phyloP scores from a whole-genome alignment of 2,329 filamentous ascomycete species.

The Dryadomyces sulphureus region DNA sequence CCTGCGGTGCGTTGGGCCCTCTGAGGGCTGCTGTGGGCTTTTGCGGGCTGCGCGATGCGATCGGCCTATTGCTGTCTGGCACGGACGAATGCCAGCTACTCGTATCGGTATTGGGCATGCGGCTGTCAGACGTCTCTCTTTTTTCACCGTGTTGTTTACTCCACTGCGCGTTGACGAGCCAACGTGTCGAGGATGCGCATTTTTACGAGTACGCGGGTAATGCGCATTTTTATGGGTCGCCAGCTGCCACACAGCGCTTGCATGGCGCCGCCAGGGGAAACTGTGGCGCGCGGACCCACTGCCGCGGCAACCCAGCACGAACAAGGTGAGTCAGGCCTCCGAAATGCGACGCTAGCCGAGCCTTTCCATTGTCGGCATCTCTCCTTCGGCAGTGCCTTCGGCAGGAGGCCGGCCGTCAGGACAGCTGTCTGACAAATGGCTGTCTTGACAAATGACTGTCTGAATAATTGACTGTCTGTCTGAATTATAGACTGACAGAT shows the following conservation, averaged over 20 bases:
- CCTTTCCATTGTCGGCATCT: neutral
- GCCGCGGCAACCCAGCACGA: neutral
- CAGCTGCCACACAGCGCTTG: neutral
- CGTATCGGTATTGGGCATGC: neutral
- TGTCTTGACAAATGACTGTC: too few species aligned
- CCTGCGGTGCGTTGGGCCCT: neutral
- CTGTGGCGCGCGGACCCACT: neutral
- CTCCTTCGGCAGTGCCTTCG: too few species aligned
- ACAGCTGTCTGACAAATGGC: too few species aligned
- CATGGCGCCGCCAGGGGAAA: neutral
- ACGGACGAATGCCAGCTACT: neutral
- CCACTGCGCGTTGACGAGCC: constrained; percentile 9
- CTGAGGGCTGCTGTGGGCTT: neutral
- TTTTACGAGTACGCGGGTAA: too few species aligned
- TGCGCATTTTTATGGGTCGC: too few species aligned
- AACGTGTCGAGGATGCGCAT: too few species aligned
- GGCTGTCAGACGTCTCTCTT: neutral
- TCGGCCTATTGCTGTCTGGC: neutral
- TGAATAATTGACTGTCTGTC: too few species aligned
- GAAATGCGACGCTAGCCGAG: neutral
- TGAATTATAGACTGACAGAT: too few species aligned
- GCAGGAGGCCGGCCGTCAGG: too few species aligned
- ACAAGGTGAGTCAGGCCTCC: neutral
- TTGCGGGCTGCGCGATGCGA: neutral
- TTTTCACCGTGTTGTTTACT: constrained; percentile 8